A percentile compares a stretch with the other conserved stretches of the same genome.
These are phyloP conservation scores for Dalechampia spathulata DNA, from an alignment of 441 rosid species.

Conservation along the genomic window DNA sequence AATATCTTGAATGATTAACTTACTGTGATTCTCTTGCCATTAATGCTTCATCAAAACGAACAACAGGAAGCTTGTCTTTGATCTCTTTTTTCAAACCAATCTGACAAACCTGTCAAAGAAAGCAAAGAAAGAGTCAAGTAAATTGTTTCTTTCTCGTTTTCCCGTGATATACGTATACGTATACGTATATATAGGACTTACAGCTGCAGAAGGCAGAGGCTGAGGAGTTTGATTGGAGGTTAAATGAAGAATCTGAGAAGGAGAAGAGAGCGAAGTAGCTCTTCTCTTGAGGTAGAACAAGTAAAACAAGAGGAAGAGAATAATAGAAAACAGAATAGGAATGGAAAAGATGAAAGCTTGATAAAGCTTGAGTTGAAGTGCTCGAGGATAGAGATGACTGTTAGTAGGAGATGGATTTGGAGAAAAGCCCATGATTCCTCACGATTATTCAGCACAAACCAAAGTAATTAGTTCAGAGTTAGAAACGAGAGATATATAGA, in stretches of 20 bases:
- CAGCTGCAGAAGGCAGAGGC: slow-evolving; percentile 39
- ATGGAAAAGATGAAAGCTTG: slow-evolving; percentile 97
- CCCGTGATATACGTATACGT: too few relatives aligned
- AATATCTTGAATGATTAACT: slow-evolving; percentile 29
- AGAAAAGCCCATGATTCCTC: slow-evolving; percentile 57
- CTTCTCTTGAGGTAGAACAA: slow-evolving; percentile 95
- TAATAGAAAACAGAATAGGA: slow-evolving; percentile 86
- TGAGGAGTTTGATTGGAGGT: slow-evolving; percentile 33
- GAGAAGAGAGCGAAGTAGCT: slow-evolving; percentile 46
- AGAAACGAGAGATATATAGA: background rate
- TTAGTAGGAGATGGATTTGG: slow-evolving; percentile 30
- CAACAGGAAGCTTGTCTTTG: slow-evolving; percentile 54
- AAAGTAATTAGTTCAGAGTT: too few relatives aligned
- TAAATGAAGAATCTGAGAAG: slow-evolving; percentile 42
- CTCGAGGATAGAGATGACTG: slow-evolving; percentile 72
- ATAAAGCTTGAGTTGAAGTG: slow-evolving; percentile 81
- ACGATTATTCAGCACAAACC: too few relatives aligned
- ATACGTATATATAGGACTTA: too few relatives aligned
- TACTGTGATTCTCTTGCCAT: slow-evolving; percentile 71
- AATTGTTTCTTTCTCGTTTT: too few relatives aligned
- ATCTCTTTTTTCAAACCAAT: slow-evolving; percentile 53
- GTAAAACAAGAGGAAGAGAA: slow-evolving; percentile 78
- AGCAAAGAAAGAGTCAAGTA: background rate
- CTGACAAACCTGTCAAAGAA: slow-evolving; percentile 27
- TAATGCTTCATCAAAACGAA: slow-evolving; percentile 71